Base-by-base conservation (phyloP, 2,329 filamentous ascomycete genomes). In the Huntiella decipiens region DNA sequence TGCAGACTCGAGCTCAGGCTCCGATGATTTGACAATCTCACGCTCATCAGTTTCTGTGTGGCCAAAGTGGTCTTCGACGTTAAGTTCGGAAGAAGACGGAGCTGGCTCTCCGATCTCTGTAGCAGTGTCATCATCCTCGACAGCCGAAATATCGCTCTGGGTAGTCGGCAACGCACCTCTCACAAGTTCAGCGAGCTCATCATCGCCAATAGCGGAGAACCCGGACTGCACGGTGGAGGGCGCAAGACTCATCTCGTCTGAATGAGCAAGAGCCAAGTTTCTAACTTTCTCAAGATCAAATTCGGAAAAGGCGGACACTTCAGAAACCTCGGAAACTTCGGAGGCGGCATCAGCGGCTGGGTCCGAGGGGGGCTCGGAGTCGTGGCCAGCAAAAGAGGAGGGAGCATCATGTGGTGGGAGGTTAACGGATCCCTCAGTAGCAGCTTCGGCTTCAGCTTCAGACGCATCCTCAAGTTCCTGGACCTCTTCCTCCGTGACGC, bases 281-380 rank as follows among this genome's bases (percentile, higher is more conserved):
- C 43, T 41, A 15, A 15, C 39, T 15, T 37, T 22, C 37, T 39
- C 13, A 6, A 16, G 13, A 10, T 16, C 13, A 12, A 17, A 16
- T 39, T 39, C 15, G 3, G 12, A 12, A 17, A 15, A 86, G n/a
- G 85, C 61, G 37, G 59, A 56, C 8, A 16, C 12, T 13, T 37
- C 19, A 34, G 34, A 6, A 45, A n/a, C 43, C 19, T 38, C 17
- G 7, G 42, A 44, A 45, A 17, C 22, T 28, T 38, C 12, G 7
- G 42, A 44, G 10, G 13, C 32, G 12, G 13, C 8, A 11, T 36
- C 17, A 4, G 17, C 42, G 6, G 36, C n/a, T 19, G 16, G 8
- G 28, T 41, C 38, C 3, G 17, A 19, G 3, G 15, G 16, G 13
- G 15, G 15, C 15, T 41, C 17, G 2, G 17, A 22, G 4, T 17